phyloP scores from a whole-genome alignment of 2,329 filamentous ascomycete species.

The Dothidotthia symphoricarpi region DNA sequence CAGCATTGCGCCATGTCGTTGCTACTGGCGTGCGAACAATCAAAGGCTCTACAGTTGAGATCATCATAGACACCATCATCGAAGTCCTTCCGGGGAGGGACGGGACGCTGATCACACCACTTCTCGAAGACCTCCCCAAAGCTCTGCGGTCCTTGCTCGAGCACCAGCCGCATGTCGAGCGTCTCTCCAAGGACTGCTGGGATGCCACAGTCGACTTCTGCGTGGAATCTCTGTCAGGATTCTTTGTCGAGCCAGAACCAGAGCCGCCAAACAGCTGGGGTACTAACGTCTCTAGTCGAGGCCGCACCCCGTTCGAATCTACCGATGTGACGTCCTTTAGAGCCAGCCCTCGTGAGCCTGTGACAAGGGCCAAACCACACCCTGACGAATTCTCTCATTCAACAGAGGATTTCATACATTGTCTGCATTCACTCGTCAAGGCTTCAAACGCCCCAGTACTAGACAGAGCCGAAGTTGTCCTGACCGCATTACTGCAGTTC shows the following conservation, averaged over 20 bases:
- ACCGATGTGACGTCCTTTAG: constrained; percentile 24
- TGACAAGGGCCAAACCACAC: constrained; percentile 17
- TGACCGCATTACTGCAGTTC: constrained; percentile 58
- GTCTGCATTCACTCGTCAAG: constrained; percentile 62
- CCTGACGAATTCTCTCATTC: constrained; percentile 25
- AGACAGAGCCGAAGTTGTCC: constrained; percentile 56
- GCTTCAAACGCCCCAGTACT: constrained; percentile 67
- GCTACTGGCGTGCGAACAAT: constrained; percentile 67
- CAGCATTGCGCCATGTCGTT: constrained; percentile 69
- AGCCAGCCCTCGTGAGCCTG: constrained; percentile 25
- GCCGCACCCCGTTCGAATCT: constrained; percentile 33
- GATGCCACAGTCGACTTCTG: constrained; percentile 69
- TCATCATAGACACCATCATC: constrained; percentile 77
- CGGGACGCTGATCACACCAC: constrained; percentile 64
- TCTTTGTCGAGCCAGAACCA: constrained; percentile 25
- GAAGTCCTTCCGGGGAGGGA: constrained; percentile 66
- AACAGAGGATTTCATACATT: constrained; percentile 54
- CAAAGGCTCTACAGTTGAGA: constrained; percentile 72
- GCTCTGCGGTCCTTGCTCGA: constrained; percentile 68
- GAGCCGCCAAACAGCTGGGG: constrained; percentile 30
- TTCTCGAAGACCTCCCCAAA: constrained; percentile 77
- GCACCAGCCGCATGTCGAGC: constrained; percentile 75
- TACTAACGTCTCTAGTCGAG: constrained; percentile 29
- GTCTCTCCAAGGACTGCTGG: constrained; percentile 70
- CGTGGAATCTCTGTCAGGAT: constrained; percentile 55